phyloP scores from a whole-genome alignment of 2,329 filamentous ascomycete genomes.

The Penicillium sp. region DNA sequence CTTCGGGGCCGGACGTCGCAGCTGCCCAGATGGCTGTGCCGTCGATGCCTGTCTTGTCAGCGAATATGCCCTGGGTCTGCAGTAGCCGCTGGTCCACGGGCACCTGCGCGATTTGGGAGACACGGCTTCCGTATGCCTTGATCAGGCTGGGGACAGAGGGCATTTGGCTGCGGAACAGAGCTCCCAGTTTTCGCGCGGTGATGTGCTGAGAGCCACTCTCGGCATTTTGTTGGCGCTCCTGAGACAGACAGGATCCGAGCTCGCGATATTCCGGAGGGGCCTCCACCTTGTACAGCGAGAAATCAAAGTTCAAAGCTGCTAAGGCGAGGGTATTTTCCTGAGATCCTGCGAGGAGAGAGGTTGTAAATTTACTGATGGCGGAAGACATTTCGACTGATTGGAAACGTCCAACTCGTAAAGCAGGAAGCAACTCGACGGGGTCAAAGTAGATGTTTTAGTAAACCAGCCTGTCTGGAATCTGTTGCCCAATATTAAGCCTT shows the following conservation, averaged over 20 bases:
- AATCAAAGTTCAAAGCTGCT: conserved; percentile 41
- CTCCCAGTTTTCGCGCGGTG: conserved; percentile 38
- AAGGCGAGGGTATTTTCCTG: conserved; percentile 13
- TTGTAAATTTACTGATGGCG: background rate
- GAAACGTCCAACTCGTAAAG: no score
- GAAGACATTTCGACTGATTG: no score
- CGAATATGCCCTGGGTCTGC: background rate
- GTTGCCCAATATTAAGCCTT: no score
- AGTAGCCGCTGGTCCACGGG: background rate
- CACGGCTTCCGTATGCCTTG: conserved; percentile 17
- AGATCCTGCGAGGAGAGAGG: background rate
- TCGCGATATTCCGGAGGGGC: conserved; percentile 36
- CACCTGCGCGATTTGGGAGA: background rate
- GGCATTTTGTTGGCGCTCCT: conserved; percentile 28
- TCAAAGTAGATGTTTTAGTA: no score
- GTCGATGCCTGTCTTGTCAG: conserved; percentile 16
- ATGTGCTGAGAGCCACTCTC: conserved; percentile 36
- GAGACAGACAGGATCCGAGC: conserved; percentile 29
- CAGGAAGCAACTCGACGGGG: no score
- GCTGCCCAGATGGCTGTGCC: conserved; percentile 20
- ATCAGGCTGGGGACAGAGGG: conserved; percentile 32
- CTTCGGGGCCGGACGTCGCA: conserved; percentile 23
- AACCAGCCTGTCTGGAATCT: no score
- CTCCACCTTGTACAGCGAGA: conserved; percentile 39
- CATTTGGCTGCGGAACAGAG: conserved; percentile 34